phyloP scores from a whole-genome alignment of 495 filamentous ascomycete species.

The Hypoxylon subgilvum region DNA sequence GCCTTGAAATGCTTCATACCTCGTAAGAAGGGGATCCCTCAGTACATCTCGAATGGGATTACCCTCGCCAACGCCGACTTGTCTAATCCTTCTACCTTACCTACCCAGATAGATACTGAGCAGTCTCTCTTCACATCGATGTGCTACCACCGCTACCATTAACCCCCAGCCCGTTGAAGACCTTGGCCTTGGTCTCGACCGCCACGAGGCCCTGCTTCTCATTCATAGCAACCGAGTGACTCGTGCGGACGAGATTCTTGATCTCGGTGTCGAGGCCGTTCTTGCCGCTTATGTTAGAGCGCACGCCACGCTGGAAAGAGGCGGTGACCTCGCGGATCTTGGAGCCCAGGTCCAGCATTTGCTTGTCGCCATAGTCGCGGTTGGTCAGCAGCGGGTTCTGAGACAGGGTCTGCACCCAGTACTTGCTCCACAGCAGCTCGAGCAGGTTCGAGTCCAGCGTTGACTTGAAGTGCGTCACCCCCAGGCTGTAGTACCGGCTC shows the following conservation, averaged over 20 bases:
- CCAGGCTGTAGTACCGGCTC: conserved; percentile 85
- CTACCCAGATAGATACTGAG: not conserved
- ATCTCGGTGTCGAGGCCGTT: conserved; percentile 63
- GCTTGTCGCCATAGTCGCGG: conserved; percentile 88
- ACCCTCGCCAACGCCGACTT: too few species aligned
- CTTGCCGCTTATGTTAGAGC: conserved; percentile 30
- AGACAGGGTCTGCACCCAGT: conserved; percentile 99
- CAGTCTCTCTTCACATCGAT: not conserved
- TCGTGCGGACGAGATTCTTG: conserved; percentile 79
- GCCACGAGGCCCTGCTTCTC: conserved; percentile 85
- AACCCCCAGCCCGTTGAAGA: conserved; percentile 74
- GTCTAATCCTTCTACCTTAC: not conserved
- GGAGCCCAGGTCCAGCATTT: conserved; percentile 83
- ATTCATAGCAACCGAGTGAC: conserved; percentile 82
- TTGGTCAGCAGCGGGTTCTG: conserved; percentile 91
- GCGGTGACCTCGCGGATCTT: conserved; percentile 73
- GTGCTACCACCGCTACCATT: too few species aligned
- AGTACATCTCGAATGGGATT: not conserved
- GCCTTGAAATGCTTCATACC: conserved; percentile 33
- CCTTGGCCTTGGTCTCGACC: conserved; percentile 78
- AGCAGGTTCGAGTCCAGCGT: conserved; percentile 84
- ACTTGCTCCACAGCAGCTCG: conserved; percentile 96
- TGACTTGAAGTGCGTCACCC: conserved; percentile 91
- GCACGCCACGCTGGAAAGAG: conserved; percentile 51
- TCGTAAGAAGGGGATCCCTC: conserved; percentile 8